Evolutionary conservation across 176 grass and related monocot genomes (phyloP), one percentile per base, ranked within the genome.

Genomic region (Triticum monococcum): DNA sequence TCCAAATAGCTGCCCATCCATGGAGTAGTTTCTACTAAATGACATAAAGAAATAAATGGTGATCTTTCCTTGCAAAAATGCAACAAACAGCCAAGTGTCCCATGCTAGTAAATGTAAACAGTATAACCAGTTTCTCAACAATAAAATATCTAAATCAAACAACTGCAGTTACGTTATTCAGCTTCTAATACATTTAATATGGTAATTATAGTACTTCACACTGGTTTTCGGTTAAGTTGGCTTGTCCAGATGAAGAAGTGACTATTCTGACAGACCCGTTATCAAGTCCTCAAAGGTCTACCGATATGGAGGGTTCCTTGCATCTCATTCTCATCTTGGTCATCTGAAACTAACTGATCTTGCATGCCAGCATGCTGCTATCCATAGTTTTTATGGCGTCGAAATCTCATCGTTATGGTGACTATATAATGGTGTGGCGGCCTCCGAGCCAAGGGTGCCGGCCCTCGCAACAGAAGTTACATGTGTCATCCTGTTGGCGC

Each of bases 1-100:
- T 38, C 4, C 3, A 81, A 81, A 54, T 9, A 11, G 37, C 43
- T 20, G 64, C n/a, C 6, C 22, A 79, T 72, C 66, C 65, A 79
- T 46, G 24, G 3, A 61, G 36, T 63, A 23, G n/a, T 75, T 75
- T 16, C 5, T 40, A 75, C 36, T 81, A 64, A 41, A 75, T 50
- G 41, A 3, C n/a, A 68, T 1, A 4, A 41, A 60, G n/a, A 16
- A 67, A 76, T 31, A 13, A 83, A 66, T 9, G 11, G 20, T 68
- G 22, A 77, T 36, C 48, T 61, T 24, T 67, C 57, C 80, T 68
- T 20, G 50, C 2, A 83, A 83, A 81, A 86, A 83, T 60, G 43
- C 35, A 69, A 18, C 8, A n/a, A 77, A 9, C 20, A 84, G 30
- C 40, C 36, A 62, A 64, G 60, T 66, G 40, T 7, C 37, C 1